These are phyloP conservation scores for Thalassiosira hispida DNA, from an alignment of 352 stramenopile genomes.

Conservation along the genomic window DNA sequence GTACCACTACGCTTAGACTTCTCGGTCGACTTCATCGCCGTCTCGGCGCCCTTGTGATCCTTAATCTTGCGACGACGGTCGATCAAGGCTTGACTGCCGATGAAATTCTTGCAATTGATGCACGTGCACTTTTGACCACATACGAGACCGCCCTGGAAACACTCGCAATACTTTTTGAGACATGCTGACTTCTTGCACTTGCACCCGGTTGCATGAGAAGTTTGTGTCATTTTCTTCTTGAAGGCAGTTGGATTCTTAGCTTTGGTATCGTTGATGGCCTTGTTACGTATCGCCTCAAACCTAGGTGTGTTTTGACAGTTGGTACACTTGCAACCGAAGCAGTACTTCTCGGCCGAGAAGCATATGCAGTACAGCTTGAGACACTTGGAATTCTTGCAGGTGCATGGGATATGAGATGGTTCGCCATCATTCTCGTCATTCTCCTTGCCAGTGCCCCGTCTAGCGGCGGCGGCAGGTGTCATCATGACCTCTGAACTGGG, in stretches of 20 bases:
- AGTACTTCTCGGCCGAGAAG: slow-evolving; percentile 87
- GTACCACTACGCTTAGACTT: slow-evolving; percentile 11
- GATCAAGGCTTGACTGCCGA: slow-evolving; percentile 78
- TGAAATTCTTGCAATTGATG: slow-evolving; percentile 92
- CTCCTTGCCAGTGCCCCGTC: slow-evolving; percentile 52
- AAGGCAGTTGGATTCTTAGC: slow-evolving; percentile 88
- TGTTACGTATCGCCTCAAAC: slow-evolving; percentile 73
- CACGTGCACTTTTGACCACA: slow-evolving; percentile 96
- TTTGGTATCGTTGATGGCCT: slow-evolving; percentile 86
- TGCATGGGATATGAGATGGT: slow-evolving; percentile 81
- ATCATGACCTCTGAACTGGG: background rate
- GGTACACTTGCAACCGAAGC: slow-evolving; percentile 92
- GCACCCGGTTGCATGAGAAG: slow-evolving; percentile 83
- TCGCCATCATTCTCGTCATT: slow-evolving; percentile 41
- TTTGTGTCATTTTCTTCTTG: slow-evolving; percentile 69
- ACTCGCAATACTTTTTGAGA: slow-evolving; percentile 99
- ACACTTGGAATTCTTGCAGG: slow-evolving; percentile 96
- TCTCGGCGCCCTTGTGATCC: slow-evolving; percentile 61
- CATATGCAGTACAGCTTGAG: slow-evolving; percentile 93
- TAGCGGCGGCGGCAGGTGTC: slow-evolving; percentile 31
- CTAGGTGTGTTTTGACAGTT: slow-evolving; percentile 91
- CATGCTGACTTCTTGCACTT: slow-evolving; percentile 97
- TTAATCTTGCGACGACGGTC: slow-evolving; percentile 83
- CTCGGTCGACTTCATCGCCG: slow-evolving; percentile 76
- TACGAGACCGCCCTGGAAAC: slow-evolving; percentile 93